Percentiles rank a stretch among this genome's conserved stretches.
Conservation (phyloP, 208 protist genomes). For the Trypanosoma caninum region DNA sequence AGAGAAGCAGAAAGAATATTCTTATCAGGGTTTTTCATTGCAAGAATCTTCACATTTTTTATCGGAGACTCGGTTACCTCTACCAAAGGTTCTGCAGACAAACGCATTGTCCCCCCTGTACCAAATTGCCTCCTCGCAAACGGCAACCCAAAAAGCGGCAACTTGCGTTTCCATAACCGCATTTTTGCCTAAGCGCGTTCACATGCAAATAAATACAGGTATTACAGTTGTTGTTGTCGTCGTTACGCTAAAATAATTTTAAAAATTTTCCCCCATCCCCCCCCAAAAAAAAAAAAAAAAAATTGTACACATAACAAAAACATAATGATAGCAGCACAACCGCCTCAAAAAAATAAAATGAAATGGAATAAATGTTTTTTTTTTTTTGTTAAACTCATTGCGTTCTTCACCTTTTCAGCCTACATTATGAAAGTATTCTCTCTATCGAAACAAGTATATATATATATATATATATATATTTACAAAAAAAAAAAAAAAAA, state of each 20-base stretch:
- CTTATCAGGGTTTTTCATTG: conserved; percentile 44
- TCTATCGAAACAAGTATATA: not conserved
- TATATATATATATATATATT: not conserved
- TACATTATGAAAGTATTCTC: too few relatives aligned
- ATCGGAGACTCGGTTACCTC: conserved; percentile 43
- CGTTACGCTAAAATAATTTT: not conserved
- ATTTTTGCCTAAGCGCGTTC: not conserved
- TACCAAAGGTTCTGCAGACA: conserved; percentile 13
- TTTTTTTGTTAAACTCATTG: not conserved
- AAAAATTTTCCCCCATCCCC: too few relatives aligned
- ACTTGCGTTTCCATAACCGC: not conserved
- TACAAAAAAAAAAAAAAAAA: not conserved
- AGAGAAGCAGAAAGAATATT: conserved; percentile 50
- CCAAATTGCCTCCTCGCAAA: not conserved
- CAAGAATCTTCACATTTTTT: conserved; percentile 43
- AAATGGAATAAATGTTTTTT: not conserved
- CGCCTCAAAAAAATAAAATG: not conserved
- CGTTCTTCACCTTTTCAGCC: too few relatives aligned
- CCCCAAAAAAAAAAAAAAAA: not conserved
- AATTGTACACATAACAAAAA: not conserved
- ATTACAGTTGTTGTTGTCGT: not conserved
- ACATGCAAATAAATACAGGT: not conserved
- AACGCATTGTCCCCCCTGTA: not conserved
- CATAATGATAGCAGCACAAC: not conserved
- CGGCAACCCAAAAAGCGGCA: not conserved